Evolutionary conservation across 75 land plant genomes (phyloP).

Genomic region (Chamaecyparis obtusa): DNA sequence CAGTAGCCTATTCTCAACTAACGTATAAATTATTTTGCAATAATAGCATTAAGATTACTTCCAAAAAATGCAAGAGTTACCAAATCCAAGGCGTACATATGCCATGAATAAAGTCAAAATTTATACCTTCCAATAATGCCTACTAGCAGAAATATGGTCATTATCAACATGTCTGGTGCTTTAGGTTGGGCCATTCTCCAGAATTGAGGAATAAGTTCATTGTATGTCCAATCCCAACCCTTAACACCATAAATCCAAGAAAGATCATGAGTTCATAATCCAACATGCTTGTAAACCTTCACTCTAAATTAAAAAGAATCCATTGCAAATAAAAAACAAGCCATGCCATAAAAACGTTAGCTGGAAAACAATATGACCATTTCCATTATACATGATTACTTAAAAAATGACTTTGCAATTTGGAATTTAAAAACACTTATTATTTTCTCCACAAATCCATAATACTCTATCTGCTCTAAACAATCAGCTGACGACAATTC

Average conservation of each 20-base stretch:
- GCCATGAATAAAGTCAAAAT: not conserved
- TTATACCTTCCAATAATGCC: slow-evolving; percentile 55
- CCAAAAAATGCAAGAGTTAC: not conserved
- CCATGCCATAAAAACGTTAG: not conserved
- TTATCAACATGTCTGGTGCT: slow-evolving; percentile 8
- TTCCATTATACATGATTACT: not conserved
- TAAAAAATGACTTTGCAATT: not conserved
- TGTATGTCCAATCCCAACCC: slow-evolving; percentile 45
- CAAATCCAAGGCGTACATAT: not conserved
- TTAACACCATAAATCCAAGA: slow-evolving; percentile 14
- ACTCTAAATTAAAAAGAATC: not conserved
- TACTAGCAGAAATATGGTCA: slow-evolving; percentile 33
- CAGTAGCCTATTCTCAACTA: not conserved
- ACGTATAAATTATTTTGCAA: not conserved
- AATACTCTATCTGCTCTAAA: not conserved
- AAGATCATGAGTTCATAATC: not conserved
- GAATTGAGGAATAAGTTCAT: slow-evolving; percentile 28
- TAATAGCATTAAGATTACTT: not conserved
- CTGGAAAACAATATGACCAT: not conserved
- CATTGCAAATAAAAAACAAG: not conserved
- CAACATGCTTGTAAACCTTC: not conserved
- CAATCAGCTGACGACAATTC: not conserved
- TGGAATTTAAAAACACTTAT: not conserved
- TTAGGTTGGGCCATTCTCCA: slow-evolving; percentile 28
- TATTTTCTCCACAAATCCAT: not conserved